phyloP scores from a whole-genome alignment of 106 monocot species.

The Ottelia alismoides region DNA sequence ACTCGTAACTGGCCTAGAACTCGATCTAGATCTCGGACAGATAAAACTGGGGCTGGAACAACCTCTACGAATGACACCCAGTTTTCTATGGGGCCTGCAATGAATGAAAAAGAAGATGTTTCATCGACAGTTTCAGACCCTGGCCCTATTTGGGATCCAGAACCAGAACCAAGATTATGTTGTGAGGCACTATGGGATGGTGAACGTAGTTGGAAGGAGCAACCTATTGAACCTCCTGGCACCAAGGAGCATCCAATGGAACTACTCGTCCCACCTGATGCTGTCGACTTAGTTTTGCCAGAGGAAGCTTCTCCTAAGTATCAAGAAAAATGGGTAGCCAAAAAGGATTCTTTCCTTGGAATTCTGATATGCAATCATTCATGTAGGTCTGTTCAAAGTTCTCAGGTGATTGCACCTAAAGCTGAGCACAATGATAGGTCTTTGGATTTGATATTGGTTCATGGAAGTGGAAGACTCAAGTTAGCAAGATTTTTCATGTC shows the following conservation, averaged over 20 bases:
- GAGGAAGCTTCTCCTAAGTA: constrained; percentile 31
- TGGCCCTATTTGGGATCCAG: constrained; percentile 30
- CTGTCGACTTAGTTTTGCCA: constrained; percentile 18
- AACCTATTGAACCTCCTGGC: constrained; percentile 41
- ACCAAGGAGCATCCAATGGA: too few species aligned
- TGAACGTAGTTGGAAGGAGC: too few species aligned
- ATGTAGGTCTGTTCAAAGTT: constrained; percentile 87
- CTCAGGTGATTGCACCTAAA: constrained; percentile 80
- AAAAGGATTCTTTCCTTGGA: constrained; percentile 77
- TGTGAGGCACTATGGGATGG: too few species aligned
- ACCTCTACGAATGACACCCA: constrained; percentile 48
- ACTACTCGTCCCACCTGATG: too few species aligned
- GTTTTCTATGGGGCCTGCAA: constrained; percentile 42
- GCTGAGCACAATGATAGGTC: constrained; percentile 70
- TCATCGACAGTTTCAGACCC: constrained; percentile 80
- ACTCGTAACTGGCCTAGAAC: constrained; percentile 82
- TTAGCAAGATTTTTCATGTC: constrained; percentile 57
- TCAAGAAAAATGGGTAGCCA: constrained; percentile 66
- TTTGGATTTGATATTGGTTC: constrained; percentile 75
- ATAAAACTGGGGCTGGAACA: constrained; percentile 53
- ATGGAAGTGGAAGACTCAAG: constrained; percentile 69
- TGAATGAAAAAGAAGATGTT: constrained; percentile 67
- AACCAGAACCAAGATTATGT: constrained; percentile 34
- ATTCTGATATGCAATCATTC: constrained; percentile 84
- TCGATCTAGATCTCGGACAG: constrained; percentile 66